These are phyloP conservation scores for Fusarium sp. DNA, from an alignment of 2,329 filamentous ascomycete species.

Conservation along the genomic window DNA sequence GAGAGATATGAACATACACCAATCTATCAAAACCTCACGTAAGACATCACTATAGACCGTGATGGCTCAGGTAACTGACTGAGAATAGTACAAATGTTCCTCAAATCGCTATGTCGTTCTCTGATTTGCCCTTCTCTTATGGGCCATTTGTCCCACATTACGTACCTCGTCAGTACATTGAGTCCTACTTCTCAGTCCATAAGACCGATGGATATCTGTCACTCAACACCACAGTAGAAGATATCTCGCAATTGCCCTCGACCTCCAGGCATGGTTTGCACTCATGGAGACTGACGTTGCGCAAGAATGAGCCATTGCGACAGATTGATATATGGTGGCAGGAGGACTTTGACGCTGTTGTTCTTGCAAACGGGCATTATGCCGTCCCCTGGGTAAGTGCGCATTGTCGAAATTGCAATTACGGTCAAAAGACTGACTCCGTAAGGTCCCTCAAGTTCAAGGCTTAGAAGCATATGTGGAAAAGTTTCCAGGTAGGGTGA, in stretches of 20 bases:
- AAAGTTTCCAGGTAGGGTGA: constrained; percentile 54
- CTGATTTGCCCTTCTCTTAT: constrained; percentile 63
- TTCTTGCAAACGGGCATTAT: constrained; percentile 59
- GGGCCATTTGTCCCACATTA: constrained; percentile 67
- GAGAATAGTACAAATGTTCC: constrained; percentile 64
- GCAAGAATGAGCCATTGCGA: constrained; percentile 57
- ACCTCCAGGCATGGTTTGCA: constrained; percentile 21
- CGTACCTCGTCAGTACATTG: constrained; percentile 65
- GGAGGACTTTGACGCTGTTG: constrained; percentile 60
- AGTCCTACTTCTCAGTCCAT: constrained; percentile 65
- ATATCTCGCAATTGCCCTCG: constrained; percentile 52
- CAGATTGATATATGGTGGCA: constrained; percentile 65
- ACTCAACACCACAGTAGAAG: constrained; percentile 64
- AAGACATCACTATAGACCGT: constrained; percentile 35
- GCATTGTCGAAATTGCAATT: rapidly evolving
- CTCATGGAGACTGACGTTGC: constrained; percentile 61
- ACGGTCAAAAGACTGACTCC: rapidly evolving
- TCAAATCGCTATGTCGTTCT: constrained; percentile 67
- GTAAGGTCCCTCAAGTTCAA: constrained; percentile 58
- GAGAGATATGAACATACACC: constrained; percentile 61
- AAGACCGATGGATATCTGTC: constrained; percentile 58
- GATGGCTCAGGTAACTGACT: rapidly evolving
- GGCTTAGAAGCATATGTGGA: constrained; percentile 56
- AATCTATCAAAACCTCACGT: constrained; percentile 64
- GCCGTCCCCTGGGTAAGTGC: constrained; percentile 57